These are phyloP conservation scores for Xylariaceae sp. DNA, from an alignment of 2,329 filamentous ascomycete species.

Conservation along the genomic window DNA sequence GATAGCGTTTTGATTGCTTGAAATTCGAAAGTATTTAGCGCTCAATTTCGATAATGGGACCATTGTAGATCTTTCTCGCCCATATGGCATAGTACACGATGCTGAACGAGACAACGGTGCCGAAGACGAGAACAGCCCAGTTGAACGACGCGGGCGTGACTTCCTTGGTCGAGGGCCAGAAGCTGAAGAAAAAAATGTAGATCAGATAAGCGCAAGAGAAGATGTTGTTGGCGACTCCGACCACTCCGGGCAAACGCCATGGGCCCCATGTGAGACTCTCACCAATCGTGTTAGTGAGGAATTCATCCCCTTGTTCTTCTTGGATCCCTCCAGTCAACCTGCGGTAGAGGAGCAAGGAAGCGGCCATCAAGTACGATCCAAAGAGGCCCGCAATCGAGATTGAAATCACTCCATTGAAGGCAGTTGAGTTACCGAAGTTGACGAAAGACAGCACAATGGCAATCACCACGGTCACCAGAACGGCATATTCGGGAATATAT, in stretches of 20 bases:
- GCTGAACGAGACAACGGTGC: constrained; percentile 20
- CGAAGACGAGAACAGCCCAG: constrained; percentile 21
- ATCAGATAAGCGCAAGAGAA: constrained; percentile 20
- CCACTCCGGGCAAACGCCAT: constrained; percentile 18
- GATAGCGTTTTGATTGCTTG: no score
- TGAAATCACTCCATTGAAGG: constrained; percentile 24
- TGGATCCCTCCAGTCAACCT: constrained; percentile 19
- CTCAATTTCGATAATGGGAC: constrained; percentile 19
- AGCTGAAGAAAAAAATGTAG: constrained; percentile 25
- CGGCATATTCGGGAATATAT: constrained; percentile 20
- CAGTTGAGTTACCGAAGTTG: constrained; percentile 20
- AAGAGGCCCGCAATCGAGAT: constrained; percentile 23
- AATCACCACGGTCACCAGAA: constrained; percentile 17
- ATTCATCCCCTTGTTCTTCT: constrained; percentile 11
- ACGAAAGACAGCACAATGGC: constrained; percentile 22
- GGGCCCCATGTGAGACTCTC: constrained; percentile 20
- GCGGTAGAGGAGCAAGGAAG: constrained; percentile 16
- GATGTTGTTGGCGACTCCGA: constrained; percentile 21
- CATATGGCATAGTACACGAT: constrained; percentile 25
- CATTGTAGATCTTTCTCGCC: constrained; percentile 21
- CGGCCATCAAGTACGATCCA: constrained; percentile 22
- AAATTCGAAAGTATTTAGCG: constrained; percentile 8
- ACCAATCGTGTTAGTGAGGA: constrained; percentile 18
- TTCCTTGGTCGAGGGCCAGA: constrained; percentile 20
- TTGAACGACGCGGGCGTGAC: constrained; percentile 24